Base-by-base conservation (phyloP, 352 stramenopile species). In the Pythium rhizo-oryzae region DNA sequence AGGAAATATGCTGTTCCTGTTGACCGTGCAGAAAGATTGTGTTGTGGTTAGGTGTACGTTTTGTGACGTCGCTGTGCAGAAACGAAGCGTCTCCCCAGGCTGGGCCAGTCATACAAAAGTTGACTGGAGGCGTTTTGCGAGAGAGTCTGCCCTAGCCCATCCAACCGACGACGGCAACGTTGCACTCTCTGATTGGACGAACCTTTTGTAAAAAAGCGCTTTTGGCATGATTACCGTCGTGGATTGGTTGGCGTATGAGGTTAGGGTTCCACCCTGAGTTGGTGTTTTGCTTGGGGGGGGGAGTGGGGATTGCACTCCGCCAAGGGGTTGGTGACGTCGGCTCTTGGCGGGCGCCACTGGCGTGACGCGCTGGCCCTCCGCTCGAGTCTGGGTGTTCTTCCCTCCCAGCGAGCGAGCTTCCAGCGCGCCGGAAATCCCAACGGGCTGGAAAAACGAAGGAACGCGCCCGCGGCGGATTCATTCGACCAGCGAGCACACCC, bases 301-400 rank as follows among this genome's bases (percentile, higher is more conserved):
- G n/a, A n/a, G n/a, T 58, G 35, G 15, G 18, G 16, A 59, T 67
- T 67, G 23, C 50, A 64, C 44, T 1, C 8, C 24, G 6, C 0
- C 51, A 24, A 72, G 53, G 58, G 58, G 52, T 72, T 64, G 66
- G 59, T 72, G 66, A 72, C 66, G 66, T 72, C 66, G 65, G 53
- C 43, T 21, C 37, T 33, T 18, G 11, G 18, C 25, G 33, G 4
- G 43, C 41, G 19, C 25, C 30, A 61, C n/a, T 54, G 49, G 46
- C 57, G 66, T 72, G 66, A 72, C 66, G 66, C 65, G 65, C 65
- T 71, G 49, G 44, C 50, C 33, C 57, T 56, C 41, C 30, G 25
- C 56, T 65, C 43, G 47, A n/a, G 46, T 55, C 46, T 25, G 44
- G 24, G 23, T 55, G 44, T 59, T 58, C 58, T 47, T 47, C 18